A percentile compares a stretch with the other conserved stretches of the same genome.
phyloP scores from a whole-genome alignment of 2,329 filamentous ascomycete genomes.

The Neofusicoccum parvum region DNA sequence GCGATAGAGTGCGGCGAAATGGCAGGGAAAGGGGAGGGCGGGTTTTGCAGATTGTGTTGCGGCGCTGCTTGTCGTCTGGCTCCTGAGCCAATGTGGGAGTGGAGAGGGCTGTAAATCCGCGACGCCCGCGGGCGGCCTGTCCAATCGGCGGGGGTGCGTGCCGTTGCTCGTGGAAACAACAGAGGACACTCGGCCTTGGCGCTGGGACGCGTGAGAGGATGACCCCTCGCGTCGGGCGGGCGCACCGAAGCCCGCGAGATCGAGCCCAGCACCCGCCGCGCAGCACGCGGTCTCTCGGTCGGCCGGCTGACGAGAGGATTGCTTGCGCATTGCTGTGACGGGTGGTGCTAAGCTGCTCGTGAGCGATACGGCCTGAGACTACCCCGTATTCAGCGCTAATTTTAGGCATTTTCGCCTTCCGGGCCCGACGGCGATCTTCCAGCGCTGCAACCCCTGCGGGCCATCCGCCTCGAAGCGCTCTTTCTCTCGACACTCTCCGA shows the following conservation, averaged over 20 bases:
- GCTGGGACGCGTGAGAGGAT: background rate
- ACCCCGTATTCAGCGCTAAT: conserved; percentile 16
- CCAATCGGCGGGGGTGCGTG: background rate
- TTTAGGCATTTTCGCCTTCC: conserved; percentile 19
- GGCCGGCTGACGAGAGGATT: background rate
- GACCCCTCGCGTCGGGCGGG: background rate
- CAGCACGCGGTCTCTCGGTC: background rate
- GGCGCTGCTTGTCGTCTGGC: background rate
- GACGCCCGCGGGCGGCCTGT: conserved; percentile 12
- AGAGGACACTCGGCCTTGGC: background rate
- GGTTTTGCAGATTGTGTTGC: background rate
- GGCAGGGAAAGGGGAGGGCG: background rate
- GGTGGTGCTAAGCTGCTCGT: conserved; percentile 11
- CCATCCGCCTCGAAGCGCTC: conserved; percentile 8
- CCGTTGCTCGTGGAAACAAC: conserved; percentile 18
- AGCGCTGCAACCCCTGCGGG: conserved; percentile 17
- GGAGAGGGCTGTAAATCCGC: conserved; percentile 1
- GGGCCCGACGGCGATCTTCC: conserved; percentile 17
- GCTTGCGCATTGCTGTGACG: background rate
- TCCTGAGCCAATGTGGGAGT: background rate
- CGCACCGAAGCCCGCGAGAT: background rate
- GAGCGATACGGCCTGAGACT: conserved; percentile 16
- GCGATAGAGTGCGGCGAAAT: conserved; percentile 9
- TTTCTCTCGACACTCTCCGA: background rate
- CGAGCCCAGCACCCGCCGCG: background rate